Percentiles rank a stretch among this genome's conserved stretches.
Conservation (phyloP, 192 early-diverging fungal genomes). For the Podila epicladia region DNA sequence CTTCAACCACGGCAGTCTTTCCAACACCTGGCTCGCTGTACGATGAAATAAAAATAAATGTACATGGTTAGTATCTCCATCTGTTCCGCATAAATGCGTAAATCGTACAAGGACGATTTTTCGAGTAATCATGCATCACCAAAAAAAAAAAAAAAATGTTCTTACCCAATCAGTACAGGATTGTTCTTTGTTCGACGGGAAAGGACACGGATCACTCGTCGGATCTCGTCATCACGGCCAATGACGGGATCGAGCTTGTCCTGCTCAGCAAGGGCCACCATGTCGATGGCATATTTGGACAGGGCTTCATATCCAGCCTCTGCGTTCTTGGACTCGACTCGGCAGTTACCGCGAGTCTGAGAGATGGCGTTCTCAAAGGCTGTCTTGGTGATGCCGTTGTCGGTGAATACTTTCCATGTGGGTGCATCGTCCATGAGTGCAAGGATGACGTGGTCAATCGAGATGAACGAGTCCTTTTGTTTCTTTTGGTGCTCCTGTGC, state of each 20-base stretch:
- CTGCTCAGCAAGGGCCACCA: constrained; percentile 80
- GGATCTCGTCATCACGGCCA: constrained; percentile 96
- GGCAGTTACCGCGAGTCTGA: constrained; percentile 80
- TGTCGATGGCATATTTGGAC: constrained; percentile 93
- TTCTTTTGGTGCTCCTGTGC: constrained; percentile 86
- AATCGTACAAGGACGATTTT: neutral
- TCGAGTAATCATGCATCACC: constrained; percentile 57
- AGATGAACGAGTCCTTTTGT: constrained; percentile 90
- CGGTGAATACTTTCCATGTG: constrained; percentile 65
- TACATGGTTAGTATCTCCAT: constrained; percentile 65
- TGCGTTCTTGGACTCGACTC: constrained; percentile 87
- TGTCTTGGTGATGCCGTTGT: constrained; percentile 75
- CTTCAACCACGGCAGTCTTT: constrained; percentile 92
- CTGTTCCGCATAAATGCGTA: neutral
- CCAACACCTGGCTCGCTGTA: constrained; percentile 82
- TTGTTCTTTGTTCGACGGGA: constrained; percentile 92
- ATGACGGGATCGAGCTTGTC: constrained; percentile 98
- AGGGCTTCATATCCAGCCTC: constrained; percentile 94
- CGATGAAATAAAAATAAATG: constrained; percentile 36
- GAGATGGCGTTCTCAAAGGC: constrained; percentile 79
- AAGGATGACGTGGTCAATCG: constrained; percentile 89
- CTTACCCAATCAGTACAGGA: constrained; percentile 83
- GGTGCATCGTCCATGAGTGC: constrained; percentile 82
- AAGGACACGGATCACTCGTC: constrained; percentile 93
- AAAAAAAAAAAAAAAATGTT: constrained; percentile 46